These are phyloP conservation scores for Phialocephala sp. DNA, from an alignment of 2,329 filamentous ascomycete species.

Conservation along the genomic window DNA sequence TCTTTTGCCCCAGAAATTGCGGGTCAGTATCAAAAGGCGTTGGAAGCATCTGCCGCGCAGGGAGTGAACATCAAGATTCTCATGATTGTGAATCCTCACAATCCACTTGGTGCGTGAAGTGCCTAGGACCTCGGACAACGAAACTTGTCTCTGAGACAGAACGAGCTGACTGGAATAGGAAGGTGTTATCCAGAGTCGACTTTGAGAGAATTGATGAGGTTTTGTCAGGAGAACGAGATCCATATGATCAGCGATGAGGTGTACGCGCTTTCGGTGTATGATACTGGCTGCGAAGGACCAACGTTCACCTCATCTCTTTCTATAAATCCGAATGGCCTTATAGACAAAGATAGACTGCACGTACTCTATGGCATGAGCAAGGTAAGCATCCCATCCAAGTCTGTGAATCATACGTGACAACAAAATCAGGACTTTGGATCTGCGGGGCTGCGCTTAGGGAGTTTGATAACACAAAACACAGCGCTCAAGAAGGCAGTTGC, in stretches of 20 bases:
- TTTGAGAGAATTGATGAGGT: conserved; percentile 42
- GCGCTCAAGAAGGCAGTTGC: conserved; percentile 42
- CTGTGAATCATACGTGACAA: not conserved
- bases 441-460: conserved; percentile 40
- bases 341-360: conserved; percentile 53
- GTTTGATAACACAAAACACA: conserved; percentile 44
- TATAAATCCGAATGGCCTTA: conserved; percentile 49
- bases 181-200: conserved; percentile 35
- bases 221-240: conserved; percentile 51
- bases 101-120: conserved; percentile 40
- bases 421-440: conserved; percentile 17
- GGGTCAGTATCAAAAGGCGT: conserved; percentile 46
- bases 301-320: conserved; percentile 56
- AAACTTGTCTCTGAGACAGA: not conserved
- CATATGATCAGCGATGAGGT: conserved; percentile 57
- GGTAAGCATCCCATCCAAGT: conserved; percentile 4
- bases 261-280: conserved; percentile 53
- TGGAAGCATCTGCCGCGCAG: conserved; percentile 40
- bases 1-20: conserved; percentile 45
- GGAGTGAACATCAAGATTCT: conserved; percentile 48
- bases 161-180: conserved; percentile 14
- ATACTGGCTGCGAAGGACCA: conserved; percentile 36
- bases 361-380: conserved; percentile 43
- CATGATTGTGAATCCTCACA: conserved; percentile 47
- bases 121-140: not conserved